These are phyloP conservation scores for Zygotorulaspora florentina DNA, from an alignment of 805 yeast genomes.

Conservation along the genomic window DNA sequence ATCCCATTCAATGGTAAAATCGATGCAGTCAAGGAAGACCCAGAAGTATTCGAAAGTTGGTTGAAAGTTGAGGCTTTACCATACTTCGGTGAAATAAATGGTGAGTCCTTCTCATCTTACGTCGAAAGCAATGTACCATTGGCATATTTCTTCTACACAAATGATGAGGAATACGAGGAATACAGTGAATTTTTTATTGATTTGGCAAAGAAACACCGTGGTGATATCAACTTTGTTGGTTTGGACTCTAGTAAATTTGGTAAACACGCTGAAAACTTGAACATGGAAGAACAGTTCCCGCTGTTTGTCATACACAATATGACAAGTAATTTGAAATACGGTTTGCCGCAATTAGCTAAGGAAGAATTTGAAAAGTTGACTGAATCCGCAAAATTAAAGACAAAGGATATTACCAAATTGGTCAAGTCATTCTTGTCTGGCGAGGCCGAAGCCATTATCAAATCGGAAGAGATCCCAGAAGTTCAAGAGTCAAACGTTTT, in stretches of 20 bases:
- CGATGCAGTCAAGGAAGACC: conserved; percentile 34
- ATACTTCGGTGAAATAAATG: conserved; percentile 58
- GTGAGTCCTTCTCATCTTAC: conserved; percentile 71
- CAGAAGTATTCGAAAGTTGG: conserved; percentile 44
- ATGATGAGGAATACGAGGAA: conserved; percentile 59
- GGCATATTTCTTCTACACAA: conserved; percentile 81
- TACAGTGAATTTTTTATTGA: conserved; percentile 50
- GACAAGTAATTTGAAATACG: conserved; percentile 66
- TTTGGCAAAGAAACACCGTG: conserved; percentile 72
- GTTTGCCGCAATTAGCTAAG: conserved; percentile 53
- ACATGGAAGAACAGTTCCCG: conserved; percentile 83
- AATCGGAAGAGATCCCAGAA: conserved; percentile 84
- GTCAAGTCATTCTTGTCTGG: conserved; percentile 63
- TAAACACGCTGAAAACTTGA: conserved; percentile 79
- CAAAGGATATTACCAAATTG: conserved; percentile 53
- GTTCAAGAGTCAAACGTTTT: conserved; percentile 69
- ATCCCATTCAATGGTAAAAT: conserved; percentile 30
- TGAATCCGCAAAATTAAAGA: conserved; percentile 40
- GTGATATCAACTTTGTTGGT: conserved; percentile 81
- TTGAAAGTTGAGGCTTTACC: conserved; percentile 27
- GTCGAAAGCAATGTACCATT: conserved; percentile 70
- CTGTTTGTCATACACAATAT: conserved; percentile 83
- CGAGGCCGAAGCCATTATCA: conserved; percentile 64
- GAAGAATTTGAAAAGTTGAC: conserved; percentile 28
- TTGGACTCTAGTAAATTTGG: conserved; percentile 78